These are phyloP conservation scores for Cadophora sp. DNA, from an alignment of 2,329 filamentous ascomycete genomes.

Conservation along the genomic window DNA sequence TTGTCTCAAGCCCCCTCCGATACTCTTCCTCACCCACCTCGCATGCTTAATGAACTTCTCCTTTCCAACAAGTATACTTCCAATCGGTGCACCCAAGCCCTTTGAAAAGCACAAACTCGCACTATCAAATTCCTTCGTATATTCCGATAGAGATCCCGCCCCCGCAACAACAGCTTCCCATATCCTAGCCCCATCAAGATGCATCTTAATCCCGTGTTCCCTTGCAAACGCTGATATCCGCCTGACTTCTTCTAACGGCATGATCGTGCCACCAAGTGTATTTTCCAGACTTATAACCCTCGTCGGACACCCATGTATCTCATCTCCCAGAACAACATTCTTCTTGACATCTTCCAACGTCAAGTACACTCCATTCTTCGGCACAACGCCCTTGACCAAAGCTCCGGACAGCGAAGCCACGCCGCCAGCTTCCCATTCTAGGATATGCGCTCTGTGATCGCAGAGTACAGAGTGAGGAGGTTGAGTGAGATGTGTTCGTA, in stretches of 20 bases:
- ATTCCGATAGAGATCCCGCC: conserved; percentile 71
- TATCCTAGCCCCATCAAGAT: conserved; percentile 80
- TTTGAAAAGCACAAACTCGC: conserved; percentile 83
- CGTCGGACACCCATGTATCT: conserved; percentile 82
- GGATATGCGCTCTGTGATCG: conserved; percentile 80
- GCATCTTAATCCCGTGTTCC: conserved; percentile 69
- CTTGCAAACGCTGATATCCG: conserved; percentile 74
- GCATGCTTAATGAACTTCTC: conserved; percentile 65
- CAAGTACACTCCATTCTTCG: conserved; percentile 71
- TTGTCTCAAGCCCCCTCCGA: conserved; percentile 81
- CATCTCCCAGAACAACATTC: conserved; percentile 66
- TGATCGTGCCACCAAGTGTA: conserved; percentile 79
- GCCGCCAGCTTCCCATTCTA: conserved; percentile 69
- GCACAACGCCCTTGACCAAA: conserved; percentile 68
- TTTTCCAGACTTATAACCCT: conserved; percentile 85
- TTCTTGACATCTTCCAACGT: conserved; percentile 69
- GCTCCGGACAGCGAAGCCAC: conserved; percentile 75
- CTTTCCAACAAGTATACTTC: conserved; percentile 72
- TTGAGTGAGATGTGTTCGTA: conserved; percentile 77
- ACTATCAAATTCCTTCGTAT: conserved; percentile 73
- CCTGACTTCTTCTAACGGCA: conserved; percentile 74
- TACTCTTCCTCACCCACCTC: conserved; percentile 79
- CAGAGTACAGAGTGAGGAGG: conserved; percentile 84
- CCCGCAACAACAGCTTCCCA: conserved; percentile 82
- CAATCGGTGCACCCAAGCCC: conserved; percentile 81